Evolutionary conservation across 1,139 yeast species (phyloP).

Genomic region (Pichia sp.): DNA sequence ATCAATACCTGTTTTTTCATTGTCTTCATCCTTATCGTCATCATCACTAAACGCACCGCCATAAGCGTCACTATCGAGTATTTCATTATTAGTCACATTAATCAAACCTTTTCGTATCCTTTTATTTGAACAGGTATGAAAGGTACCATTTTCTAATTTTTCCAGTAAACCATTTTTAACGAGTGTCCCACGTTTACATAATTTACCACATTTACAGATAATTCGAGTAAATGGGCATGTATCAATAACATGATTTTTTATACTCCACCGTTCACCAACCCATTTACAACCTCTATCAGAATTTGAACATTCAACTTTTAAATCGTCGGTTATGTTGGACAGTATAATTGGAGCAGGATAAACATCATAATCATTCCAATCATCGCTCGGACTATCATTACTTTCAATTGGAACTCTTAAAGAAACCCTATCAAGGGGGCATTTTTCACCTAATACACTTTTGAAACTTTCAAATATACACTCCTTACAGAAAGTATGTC

Average conservation of each 20-base stretch:
- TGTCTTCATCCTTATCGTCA: neutral
- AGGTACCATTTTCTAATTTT: neutral
- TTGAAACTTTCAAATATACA: slow-evolving; percentile 46
- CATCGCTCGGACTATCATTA: neutral
- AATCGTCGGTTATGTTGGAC: slow-evolving; percentile 56
- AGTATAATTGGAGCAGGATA: slow-evolving; percentile 59
- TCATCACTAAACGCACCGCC: neutral
- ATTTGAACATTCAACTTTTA: slow-evolving; percentile 52
- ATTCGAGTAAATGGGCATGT: slow-evolving; percentile 52
- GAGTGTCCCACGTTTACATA: slow-evolving; percentile 18
- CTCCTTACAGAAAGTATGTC: slow-evolving; percentile 51
- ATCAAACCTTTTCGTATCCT: neutral
- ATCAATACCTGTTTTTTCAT: neutral
- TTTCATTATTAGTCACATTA: neutral
- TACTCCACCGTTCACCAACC: slow-evolving; percentile 55
- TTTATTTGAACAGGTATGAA: neutral
- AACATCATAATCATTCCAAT: slow-evolving; percentile 31
- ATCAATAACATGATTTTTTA: slow-evolving; percentile 43
- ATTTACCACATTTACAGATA: slow-evolving; percentile 30
- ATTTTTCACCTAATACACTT: slow-evolving; percentile 34
- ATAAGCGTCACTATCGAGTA: slow-evolving; percentile 5
- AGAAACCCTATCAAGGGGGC: slow-evolving; percentile 61
- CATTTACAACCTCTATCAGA: slow-evolving; percentile 50
- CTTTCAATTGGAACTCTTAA: slow-evolving; percentile 22
- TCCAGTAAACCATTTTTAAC: slow-evolving; percentile 3